A percentile compares a stretch with the other conserved stretches of the same genome.
Conservation (phyloP, 768 basidiomycete genomes). For the Xerocomus spinulosus region DNA sequence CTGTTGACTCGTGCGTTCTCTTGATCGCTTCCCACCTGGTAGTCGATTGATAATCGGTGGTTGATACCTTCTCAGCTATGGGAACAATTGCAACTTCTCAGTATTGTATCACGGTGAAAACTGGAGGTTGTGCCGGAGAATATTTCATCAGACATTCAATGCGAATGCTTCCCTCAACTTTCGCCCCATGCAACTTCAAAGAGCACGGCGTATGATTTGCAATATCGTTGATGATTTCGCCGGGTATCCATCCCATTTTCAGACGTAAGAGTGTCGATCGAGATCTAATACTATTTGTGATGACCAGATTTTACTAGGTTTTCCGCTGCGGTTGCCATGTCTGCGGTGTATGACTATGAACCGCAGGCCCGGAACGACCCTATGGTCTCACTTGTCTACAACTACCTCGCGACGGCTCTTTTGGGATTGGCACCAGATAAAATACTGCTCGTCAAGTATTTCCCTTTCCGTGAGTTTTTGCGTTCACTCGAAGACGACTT, state of each 20-base stretch:
- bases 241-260: neutral
- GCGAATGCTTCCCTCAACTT: neutral
- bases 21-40: neutral
- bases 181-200: conserved; percentile 5
- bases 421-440: neutral
- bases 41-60: neutral
- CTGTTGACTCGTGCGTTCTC: conserved; percentile 6
- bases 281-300: too few species aligned
- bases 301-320: neutral
- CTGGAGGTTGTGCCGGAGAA: conserved; percentile 1
- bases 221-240: neutral
- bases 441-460: conserved; percentile 1
- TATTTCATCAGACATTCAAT: conserved; percentile 5
- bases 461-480: conserved; percentile 10
- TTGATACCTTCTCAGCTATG: neutral
- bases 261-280: neutral
- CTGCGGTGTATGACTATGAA: neutral
- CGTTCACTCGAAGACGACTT: neutral
- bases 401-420: neutral
- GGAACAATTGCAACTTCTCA: neutral
- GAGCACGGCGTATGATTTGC: neutral
- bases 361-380: neutral
- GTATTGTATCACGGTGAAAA: neutral
- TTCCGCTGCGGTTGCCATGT: neutral
- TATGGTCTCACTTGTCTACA: neutral